Conservation (phyloP, 108 stramenopile species). For the Cyclotella distinguenda region DNA sequence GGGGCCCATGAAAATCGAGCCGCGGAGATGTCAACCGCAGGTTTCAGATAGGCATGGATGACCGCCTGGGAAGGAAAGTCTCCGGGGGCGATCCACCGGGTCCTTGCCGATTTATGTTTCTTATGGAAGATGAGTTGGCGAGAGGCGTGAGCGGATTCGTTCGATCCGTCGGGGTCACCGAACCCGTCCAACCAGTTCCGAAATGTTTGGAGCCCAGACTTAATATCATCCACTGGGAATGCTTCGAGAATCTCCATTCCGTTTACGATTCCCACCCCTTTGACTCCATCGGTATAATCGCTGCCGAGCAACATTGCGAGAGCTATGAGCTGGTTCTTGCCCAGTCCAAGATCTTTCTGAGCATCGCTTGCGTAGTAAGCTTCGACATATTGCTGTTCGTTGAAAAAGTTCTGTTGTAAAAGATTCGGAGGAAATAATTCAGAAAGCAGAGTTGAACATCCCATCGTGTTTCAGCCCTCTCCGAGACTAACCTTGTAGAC, state of each 20-base stretch:
- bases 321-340: conserved; percentile 78
- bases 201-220: conserved; percentile 70
- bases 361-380: conserved; percentile 87
- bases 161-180: conserved; percentile 41
- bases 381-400: conserved; percentile 94
- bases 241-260: conserved; percentile 95
- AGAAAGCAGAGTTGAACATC: not conserved
- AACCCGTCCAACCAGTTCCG: conserved; percentile 87
- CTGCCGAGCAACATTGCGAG: conserved; percentile 95
- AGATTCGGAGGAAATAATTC: not conserved
- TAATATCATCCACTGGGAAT: conserved; percentile 59
- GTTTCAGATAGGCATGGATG: conserved; percentile 78
- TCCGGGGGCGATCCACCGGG: conserved; percentile 78
- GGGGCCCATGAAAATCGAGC: conserved; percentile 82
- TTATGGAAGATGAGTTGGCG: conserved; percentile 54
- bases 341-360: conserved; percentile 82
- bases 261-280: conserved; percentile 97
- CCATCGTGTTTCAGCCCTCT: no score
- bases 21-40: conserved; percentile 75
- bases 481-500: conserved; percentile 57
- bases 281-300: conserved; percentile 98
- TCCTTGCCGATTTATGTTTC: conserved; percentile 80
- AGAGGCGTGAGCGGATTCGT: conserved; percentile 7
- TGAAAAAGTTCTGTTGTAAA: conserved; percentile 86
- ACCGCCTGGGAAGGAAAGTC: conserved; percentile 81